These are phyloP conservation scores for Phialophora expanda DNA, from an alignment of 2,329 filamentous ascomycete species.

Conservation along the genomic window DNA sequence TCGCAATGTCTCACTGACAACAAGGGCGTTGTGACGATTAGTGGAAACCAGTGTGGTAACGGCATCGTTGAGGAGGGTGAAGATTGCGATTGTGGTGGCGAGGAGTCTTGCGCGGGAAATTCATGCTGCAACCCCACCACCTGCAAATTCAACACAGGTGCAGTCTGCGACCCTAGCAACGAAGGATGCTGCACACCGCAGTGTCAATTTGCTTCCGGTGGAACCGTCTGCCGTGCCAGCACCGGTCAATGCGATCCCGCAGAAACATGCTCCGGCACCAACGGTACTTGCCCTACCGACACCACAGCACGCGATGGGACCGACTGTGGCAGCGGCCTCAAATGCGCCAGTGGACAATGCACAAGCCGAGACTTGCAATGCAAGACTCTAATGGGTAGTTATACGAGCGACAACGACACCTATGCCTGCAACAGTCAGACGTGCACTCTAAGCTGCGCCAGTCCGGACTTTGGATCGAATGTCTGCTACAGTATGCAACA, in stretches of 20 bases:
- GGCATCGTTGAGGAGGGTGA: slow-evolving; percentile 94
- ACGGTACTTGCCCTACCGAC: slow-evolving; percentile 76
- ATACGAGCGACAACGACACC: slow-evolving; percentile 75
- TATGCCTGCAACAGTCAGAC: slow-evolving; percentile 74
- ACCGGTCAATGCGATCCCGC: slow-evolving; percentile 82
- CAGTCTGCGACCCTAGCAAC: slow-evolving; percentile 71
- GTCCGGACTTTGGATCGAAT: slow-evolving; percentile 68
- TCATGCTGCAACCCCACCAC: slow-evolving; percentile 82
- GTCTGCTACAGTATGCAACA: slow-evolving; percentile 79
- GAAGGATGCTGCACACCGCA: slow-evolving; percentile 51
- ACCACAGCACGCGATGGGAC: slow-evolving; percentile 70
- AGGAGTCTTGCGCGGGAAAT: slow-evolving; percentile 72
- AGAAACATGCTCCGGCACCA: slow-evolving; percentile 78
- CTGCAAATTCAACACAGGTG: slow-evolving; percentile 77
- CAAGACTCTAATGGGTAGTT: slow-evolving; percentile 77
- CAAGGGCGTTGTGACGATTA: slow-evolving; percentile 78
- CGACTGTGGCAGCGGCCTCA: slow-evolving; percentile 71
- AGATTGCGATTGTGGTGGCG: slow-evolving; percentile 93
- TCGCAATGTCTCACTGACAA: slow-evolving; percentile 83
- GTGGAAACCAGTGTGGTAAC: slow-evolving; percentile 87
- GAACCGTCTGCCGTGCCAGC: slow-evolving; percentile 78
- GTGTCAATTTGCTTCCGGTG: slow-evolving; percentile 57
- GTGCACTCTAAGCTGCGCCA: slow-evolving; percentile 78
- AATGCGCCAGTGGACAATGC: slow-evolving; percentile 91
- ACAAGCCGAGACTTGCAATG: slow-evolving; percentile 92